Conservation (phyloP, 1,284 basidiomycete genomes). For the Agroathelia rolfsii region DNA sequence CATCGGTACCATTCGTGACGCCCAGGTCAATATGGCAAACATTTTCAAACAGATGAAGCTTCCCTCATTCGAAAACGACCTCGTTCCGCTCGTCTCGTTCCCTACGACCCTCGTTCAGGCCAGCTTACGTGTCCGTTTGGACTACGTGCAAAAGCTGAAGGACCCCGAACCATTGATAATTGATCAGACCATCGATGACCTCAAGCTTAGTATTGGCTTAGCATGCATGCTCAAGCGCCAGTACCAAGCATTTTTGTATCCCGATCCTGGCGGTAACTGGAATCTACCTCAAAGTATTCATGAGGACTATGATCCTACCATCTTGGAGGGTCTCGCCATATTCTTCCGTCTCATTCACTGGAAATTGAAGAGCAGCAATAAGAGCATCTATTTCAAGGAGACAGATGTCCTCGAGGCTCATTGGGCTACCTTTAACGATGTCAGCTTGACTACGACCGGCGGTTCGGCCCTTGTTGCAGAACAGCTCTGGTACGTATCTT, state of each 20-base stretch:
- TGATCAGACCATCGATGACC: constrained; percentile 92
- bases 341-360: constrained; percentile 94
- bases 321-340: constrained; percentile 80
- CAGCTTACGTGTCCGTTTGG: constrained; percentile 79
- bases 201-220: constrained; percentile 85
- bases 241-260: constrained; percentile 81
- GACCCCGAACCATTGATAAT: constrained; percentile 88
- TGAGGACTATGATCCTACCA: constrained; percentile 82
- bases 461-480: constrained; percentile 92
- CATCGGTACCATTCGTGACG: constrained; percentile 79
- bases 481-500: constrained; percentile 68
- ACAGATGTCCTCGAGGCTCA: constrained; percentile 95
- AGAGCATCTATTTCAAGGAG: constrained; percentile 93
- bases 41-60: constrained; percentile 80
- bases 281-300: constrained; percentile 80
- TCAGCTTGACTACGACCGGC: constrained; percentile 81
- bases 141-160: constrained; percentile 83
- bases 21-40: constrained; percentile 73
- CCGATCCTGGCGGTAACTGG: constrained; percentile 86
- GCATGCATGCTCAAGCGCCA: constrained; percentile 93
- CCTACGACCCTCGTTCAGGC: constrained; percentile 93
- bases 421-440: constrained; percentile 92
- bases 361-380: constrained; percentile 90
- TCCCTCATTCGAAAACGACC: constrained; percentile 86
- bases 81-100: constrained; percentile 92